These are phyloP conservation scores for Dactylellina sp. DNA, from an alignment of 2,329 filamentous ascomycete genomes.

Conservation along the genomic window DNA sequence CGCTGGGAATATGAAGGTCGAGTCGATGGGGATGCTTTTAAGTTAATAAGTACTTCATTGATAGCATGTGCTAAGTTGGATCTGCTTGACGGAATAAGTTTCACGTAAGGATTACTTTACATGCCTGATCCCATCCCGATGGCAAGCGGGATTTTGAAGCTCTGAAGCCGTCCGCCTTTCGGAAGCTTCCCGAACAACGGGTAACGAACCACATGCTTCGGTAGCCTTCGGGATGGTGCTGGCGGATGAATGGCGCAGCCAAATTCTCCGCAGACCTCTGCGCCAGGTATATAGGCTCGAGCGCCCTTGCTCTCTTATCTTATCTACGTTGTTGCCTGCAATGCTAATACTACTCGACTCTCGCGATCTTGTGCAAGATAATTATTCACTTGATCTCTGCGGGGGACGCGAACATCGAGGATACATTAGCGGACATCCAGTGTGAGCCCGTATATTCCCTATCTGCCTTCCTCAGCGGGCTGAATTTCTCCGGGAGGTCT, in stretches of 20 bases:
- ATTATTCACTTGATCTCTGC: too few relatives aligned
- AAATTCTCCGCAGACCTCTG: slow-evolving; percentile 3
- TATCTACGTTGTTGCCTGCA: too few relatives aligned
- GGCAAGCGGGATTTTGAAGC: slow-evolving; percentile 51
- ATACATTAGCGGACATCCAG: too few relatives aligned
- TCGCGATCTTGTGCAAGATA: too few relatives aligned
- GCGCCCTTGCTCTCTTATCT: too few relatives aligned
- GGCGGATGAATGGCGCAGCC: slow-evolving; percentile 39
- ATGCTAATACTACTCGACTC: too few relatives aligned
- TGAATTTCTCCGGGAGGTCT: slow-evolving; percentile 9
- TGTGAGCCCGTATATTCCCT: neutral
- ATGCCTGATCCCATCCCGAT: slow-evolving; percentile 41
- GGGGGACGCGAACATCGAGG: too few relatives aligned
- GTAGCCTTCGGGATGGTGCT: slow-evolving; percentile 16
- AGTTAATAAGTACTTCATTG: slow-evolving; percentile 7
- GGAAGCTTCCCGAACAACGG: slow-evolving; percentile 52
- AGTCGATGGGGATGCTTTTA: slow-evolving; percentile 2
- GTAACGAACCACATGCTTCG: slow-evolving; percentile 12
- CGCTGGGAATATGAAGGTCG: slow-evolving; percentile 22
- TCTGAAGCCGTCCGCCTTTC: slow-evolving; percentile 24
- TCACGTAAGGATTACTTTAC: slow-evolving; percentile 12
- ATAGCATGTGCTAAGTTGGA: neutral
- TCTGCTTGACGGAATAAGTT: slow-evolving; percentile 8
- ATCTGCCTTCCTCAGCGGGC: neutral
- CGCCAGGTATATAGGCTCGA: too few relatives aligned